Percentiles rank a stretch among this genome's conserved stretches.
Evolutionary conservation across 768 basidiomycete genomes (phyloP).

Genomic region (Kwoniella newhampshirensis): DNA sequence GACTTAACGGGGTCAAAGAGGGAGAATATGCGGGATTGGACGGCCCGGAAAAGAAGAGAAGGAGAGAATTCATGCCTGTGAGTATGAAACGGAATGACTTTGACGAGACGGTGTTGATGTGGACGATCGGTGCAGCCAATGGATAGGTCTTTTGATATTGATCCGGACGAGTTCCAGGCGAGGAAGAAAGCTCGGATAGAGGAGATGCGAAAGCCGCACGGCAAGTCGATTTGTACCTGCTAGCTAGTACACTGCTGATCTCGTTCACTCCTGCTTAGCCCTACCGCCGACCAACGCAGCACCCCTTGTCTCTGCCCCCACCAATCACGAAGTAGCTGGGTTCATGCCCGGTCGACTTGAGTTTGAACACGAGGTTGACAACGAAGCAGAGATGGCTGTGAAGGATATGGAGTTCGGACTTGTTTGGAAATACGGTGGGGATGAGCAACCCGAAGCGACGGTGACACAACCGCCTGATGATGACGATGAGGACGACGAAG

Average conservation of each 20-base stretch:
- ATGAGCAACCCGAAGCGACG: slow-evolving; percentile 58
- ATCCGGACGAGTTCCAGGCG: slow-evolving; percentile 79
- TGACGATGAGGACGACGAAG: slow-evolving; percentile 62
- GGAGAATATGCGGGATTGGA: slow-evolving; percentile 16
- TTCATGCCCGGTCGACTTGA: slow-evolving; percentile 97
- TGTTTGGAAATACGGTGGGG: slow-evolving; percentile 81
- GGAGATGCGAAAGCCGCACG: slow-evolving; percentile 60
- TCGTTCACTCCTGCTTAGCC: slow-evolving; percentile 17
- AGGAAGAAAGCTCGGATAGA: slow-evolving; percentile 86
- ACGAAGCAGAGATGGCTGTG: slow-evolving; percentile 91
- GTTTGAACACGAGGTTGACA: slow-evolving; percentile 95
- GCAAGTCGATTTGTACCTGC: no score
- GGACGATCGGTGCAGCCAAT: slow-evolving; percentile 42
- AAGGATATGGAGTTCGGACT: slow-evolving; percentile 95
- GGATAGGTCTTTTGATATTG: slow-evolving; percentile 62
- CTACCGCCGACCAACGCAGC: slow-evolving; percentile 60
- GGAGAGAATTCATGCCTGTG: slow-evolving; percentile 50
- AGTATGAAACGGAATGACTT: slow-evolving; percentile 12
- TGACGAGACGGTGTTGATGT: slow-evolving; percentile 19
- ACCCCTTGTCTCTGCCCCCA: slow-evolving; percentile 82
- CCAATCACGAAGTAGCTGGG: slow-evolving; percentile 79
- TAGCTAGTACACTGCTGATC: slow-evolving; percentile 44
- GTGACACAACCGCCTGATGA: slow-evolving; percentile 54
- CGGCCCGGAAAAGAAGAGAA: slow-evolving; percentile 22
- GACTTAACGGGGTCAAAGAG: slow-evolving; percentile 6